Percentiles rank a stretch among this genome's conserved stretches.
Evolutionary conservation across 371 early-diverging fungal genomes (phyloP).

Genomic region (Circinella umbellata): DNA sequence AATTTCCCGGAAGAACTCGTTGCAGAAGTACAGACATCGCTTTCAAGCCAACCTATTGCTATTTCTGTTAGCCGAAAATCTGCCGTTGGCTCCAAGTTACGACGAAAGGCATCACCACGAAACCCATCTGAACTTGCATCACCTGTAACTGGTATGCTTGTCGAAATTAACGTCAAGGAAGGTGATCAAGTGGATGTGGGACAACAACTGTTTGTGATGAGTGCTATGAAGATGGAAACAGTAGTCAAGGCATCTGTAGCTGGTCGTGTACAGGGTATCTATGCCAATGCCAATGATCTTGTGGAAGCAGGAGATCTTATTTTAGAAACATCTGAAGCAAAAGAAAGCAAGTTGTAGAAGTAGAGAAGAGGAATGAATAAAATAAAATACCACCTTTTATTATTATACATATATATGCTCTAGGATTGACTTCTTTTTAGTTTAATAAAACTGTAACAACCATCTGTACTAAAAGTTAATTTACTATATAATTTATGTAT

Average conservation of each 20-base stretch:
- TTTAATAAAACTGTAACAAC: too few species aligned
- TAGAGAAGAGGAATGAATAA: neutral
- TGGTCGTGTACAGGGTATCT: slow-evolving; percentile 32
- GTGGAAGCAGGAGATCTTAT: slow-evolving; percentile 44
- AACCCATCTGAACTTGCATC: slow-evolving; percentile 30
- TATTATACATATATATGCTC: too few species aligned
- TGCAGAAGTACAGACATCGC: slow-evolving; percentile 29
- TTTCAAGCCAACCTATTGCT: slow-evolving; percentile 17
- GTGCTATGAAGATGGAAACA: slow-evolving; percentile 56
- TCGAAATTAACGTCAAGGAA: slow-evolving; percentile 36
- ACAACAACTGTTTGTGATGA: slow-evolving; percentile 44
- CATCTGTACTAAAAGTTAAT: too few species aligned
- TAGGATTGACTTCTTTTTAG: too few species aligned
- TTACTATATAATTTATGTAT: too few species aligned
- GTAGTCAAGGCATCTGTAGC: slow-evolving; percentile 29
- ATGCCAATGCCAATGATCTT: slow-evolving; percentile 35
- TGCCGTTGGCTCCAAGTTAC: slow-evolving; percentile 26
- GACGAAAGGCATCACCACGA: slow-evolving; percentile 37
- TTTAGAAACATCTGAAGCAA: slow-evolving; percentile 27
- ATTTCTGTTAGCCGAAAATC: slow-evolving; percentile 34
- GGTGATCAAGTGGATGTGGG: slow-evolving; percentile 31
- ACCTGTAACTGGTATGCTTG: slow-evolving; percentile 49
- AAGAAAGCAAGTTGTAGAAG: slow-evolving; percentile 36
- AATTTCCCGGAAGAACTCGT: slow-evolving; percentile 42
- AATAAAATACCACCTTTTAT: too few species aligned